Evolutionary conservation across 441 rosid species (phyloP).

Genomic region (Erysimum pusillum): DNA sequence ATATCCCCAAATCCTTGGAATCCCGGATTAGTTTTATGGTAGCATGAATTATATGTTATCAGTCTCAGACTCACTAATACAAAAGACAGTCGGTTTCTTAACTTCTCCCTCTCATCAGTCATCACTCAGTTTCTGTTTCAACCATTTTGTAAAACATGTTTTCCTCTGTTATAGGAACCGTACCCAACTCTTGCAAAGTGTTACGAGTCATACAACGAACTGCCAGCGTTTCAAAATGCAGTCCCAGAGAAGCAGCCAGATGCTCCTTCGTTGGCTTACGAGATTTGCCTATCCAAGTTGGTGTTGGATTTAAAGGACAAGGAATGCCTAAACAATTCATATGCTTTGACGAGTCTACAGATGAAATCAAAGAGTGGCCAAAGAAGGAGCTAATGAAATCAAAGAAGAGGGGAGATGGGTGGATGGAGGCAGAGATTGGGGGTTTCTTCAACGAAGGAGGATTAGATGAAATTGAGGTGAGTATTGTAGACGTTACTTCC

Average conservation of each 20-base stretch:
- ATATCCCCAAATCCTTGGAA: too few species aligned
- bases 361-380: not conserved
- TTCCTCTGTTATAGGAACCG: constrained; percentile 49
- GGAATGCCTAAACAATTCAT: not conserved
- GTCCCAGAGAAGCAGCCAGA: constrained; percentile 82
- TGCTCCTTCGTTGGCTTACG: constrained; percentile 51
- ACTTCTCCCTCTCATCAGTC: too few species aligned
- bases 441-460: not conserved
- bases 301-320: not conserved
- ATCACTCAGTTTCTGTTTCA: too few species aligned
- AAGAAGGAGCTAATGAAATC: not conserved
- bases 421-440: not conserved
- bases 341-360: not conserved
- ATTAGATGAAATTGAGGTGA: not conserved
- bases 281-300: not conserved
- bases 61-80: not conserved
- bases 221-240: constrained; percentile 64
- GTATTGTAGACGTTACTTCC: not conserved
- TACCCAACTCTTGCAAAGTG: constrained; percentile 70
- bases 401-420: not conserved
- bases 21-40: too few species aligned
- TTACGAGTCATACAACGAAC: constrained; percentile 65
- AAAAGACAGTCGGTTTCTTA: not conserved
- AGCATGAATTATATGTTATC: not conserved
- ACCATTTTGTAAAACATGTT: not conserved